phyloP scores from a whole-genome alignment of 495 filamentous ascomycete genomes.

The Margaritispora aquatica region DNA sequence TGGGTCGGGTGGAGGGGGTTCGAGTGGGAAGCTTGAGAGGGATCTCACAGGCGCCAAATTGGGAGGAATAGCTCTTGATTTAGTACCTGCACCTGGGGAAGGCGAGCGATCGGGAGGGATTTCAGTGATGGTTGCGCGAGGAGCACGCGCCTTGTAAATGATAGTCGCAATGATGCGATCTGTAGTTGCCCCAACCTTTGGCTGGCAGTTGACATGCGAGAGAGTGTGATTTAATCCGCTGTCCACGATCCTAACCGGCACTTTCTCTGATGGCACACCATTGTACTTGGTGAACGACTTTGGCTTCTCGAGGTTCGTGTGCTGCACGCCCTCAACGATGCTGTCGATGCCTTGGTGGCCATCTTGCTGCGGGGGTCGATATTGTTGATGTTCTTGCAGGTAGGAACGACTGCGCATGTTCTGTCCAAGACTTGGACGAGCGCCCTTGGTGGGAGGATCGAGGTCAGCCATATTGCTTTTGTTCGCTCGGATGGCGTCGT shows the following conservation, averaged over 20 bases:
- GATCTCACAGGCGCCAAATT: constrained; percentile 59
- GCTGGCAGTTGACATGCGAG: constrained; percentile 49
- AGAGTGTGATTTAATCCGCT: constrained; percentile 49
- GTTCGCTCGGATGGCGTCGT: background rate
- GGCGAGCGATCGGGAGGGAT: constrained; percentile 19
- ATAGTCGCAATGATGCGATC: constrained; percentile 57
- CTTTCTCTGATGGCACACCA: constrained; percentile 40
- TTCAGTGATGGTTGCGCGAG: constrained; percentile 29
- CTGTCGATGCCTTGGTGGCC: constrained; percentile 47
- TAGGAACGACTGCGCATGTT: constrained; percentile 61
- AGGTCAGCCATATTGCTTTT: constrained; percentile 4
- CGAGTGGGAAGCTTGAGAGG: constrained; percentile 64
- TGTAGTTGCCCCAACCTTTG: constrained; percentile 32
- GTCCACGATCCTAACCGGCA: constrained; percentile 47
- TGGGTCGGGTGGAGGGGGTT: constrained; percentile 56
- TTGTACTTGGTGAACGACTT: constrained; percentile 39
- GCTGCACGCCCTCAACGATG: constrained; percentile 36
- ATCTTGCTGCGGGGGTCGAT: constrained; percentile 53
- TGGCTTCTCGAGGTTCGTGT: background rate
- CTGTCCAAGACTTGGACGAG: constrained; percentile 38
- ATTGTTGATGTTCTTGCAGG: constrained; percentile 68
- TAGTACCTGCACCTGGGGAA: constrained; percentile 21
- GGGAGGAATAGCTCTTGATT: constrained; percentile 32
- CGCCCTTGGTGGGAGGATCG: background rate
- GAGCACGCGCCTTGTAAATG: constrained; percentile 54